These are phyloP conservation scores for Chrysosporium keratinophilum DNA, from an alignment of 2,329 filamentous ascomycete genomes.

Conservation along the genomic window DNA sequence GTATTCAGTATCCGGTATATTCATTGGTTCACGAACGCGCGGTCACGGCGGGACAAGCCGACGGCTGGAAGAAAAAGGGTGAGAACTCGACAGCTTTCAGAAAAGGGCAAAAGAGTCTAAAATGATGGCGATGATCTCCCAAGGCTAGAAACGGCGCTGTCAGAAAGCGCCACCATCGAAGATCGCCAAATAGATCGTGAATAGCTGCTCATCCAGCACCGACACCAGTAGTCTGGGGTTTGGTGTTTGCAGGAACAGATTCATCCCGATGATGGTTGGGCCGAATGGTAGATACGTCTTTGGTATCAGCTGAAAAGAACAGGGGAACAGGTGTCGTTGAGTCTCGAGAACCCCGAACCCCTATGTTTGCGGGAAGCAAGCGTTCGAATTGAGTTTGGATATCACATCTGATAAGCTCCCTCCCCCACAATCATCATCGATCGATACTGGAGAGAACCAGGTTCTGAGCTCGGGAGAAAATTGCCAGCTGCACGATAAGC, in stretches of 20 bases:
- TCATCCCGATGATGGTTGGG: background rate
- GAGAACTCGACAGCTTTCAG: too few relatives aligned
- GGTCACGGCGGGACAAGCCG: too few relatives aligned
- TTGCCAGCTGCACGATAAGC: conserved; percentile 9
- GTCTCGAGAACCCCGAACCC: too few relatives aligned
- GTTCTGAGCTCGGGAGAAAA: conserved; percentile 5
- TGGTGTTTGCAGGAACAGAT: background rate
- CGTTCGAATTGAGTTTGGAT: background rate
- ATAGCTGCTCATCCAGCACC: conserved; percentile 1
- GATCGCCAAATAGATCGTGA: conserved; percentile 8
- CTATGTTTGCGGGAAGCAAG: too few relatives aligned
- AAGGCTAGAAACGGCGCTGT: conserved; percentile 2
- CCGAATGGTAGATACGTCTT: too few relatives aligned
- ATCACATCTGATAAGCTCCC: background rate
- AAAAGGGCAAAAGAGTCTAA: background rate
- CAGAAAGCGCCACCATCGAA: conserved; percentile 9
- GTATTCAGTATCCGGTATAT: too few relatives aligned
- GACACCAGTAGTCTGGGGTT: background rate
- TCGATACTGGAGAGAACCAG: background rate
- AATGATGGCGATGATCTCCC: conserved; percentile 4
- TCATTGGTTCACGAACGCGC: too few relatives aligned
- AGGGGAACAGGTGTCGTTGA: too few relatives aligned
- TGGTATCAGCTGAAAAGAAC: too few relatives aligned
- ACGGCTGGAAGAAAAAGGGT: too few relatives aligned
- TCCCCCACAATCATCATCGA: conserved; percentile 1